A percentile compares a stretch with the other conserved stretches of the same genome.
Evolutionary conservation across 2,329 filamentous ascomycete genomes (phyloP).

Genomic region (Trichophyton schoenleinii): DNA sequence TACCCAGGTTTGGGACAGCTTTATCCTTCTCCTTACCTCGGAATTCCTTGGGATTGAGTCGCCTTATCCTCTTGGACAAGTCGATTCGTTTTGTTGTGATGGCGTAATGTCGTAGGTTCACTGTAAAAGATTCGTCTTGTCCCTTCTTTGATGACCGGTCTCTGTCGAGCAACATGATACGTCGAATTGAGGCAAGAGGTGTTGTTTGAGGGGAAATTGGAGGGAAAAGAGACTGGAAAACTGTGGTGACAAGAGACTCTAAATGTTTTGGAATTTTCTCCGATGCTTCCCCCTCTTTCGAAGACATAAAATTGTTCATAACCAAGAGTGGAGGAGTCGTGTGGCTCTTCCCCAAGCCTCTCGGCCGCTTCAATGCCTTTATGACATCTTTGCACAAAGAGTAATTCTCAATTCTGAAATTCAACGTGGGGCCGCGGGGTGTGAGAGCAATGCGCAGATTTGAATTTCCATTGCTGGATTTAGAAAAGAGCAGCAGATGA

Average conservation of each 20-base stretch:
- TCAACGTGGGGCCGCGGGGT: slow-evolving; percentile 79
- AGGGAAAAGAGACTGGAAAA: slow-evolving; percentile 93
- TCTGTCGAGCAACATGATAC: slow-evolving; percentile 81
- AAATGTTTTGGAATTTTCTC: slow-evolving; percentile 81
- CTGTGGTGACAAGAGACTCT: slow-evolving; percentile 79
- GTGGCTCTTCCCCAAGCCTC: slow-evolving; percentile 73
- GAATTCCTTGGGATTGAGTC: slow-evolving; percentile 76
- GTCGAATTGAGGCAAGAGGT: slow-evolving; percentile 79
- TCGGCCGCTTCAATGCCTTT: slow-evolving; percentile 69
- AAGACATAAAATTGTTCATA: slow-evolving; percentile 90
- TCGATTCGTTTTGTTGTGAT: slow-evolving; percentile 83
- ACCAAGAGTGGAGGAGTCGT: slow-evolving; percentile 77
- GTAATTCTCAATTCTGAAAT: slow-evolving; percentile 92
- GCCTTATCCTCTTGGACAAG: slow-evolving; percentile 68
- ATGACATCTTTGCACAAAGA: slow-evolving; percentile 85
- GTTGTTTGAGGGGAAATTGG: slow-evolving; percentile 87
- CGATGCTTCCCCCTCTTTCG: slow-evolving; percentile 39
- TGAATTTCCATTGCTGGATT: slow-evolving; percentile 78
- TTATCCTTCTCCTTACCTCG: slow-evolving; percentile 51
- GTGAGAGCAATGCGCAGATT: slow-evolving; percentile 80
- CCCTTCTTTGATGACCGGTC: slow-evolving; percentile 39
- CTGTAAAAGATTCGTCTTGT: slow-evolving; percentile 57
- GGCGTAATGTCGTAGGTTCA: slow-evolving; percentile 87
- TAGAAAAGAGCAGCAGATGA: slow-evolving; percentile 84
- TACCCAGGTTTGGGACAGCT: slow-evolving; percentile 74